phyloP scores from a whole-genome alignment of 1,284 basidiomycete species.

The Moesziomyces aphidis region DNA sequence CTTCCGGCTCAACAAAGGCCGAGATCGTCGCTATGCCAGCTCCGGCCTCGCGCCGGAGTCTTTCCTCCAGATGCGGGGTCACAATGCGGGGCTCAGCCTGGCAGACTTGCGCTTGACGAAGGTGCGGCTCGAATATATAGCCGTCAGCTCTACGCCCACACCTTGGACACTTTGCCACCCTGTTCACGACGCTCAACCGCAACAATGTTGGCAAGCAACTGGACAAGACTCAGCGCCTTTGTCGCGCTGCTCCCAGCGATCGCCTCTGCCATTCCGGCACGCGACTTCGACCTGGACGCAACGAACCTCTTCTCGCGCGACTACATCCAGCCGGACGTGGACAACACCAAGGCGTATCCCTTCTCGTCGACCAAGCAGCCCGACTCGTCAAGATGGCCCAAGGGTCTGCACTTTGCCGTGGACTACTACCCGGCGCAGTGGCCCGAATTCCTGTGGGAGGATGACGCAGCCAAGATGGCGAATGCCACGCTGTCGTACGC shows the following conservation, averaged over 20 bases:
- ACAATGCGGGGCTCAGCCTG: background rate
- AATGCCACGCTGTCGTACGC: slow-evolving; percentile 40
- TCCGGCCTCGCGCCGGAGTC: too few relatives aligned
- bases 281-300: slow-evolving; percentile 75
- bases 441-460: slow-evolving; percentile 39
- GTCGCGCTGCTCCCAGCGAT: slow-evolving; percentile 22
- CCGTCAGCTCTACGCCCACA: background rate
- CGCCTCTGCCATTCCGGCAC: slow-evolving; percentile 17
- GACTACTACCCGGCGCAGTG: slow-evolving; percentile 56
- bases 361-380: slow-evolving; percentile 13
- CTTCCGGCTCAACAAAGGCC: slow-evolving; percentile 6
- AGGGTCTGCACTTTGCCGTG: slow-evolving; percentile 45
- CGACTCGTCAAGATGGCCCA: slow-evolving; percentile 27
- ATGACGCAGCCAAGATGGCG: slow-evolving; percentile 46
- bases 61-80: slow-evolving; percentile 24
- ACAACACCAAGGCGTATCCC: slow-evolving; percentile 16
- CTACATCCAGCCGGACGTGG: slow-evolving; percentile 81
- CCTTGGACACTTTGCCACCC: background rate
- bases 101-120: background rate
- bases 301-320: slow-evolving; percentile 96
- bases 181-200: background rate
- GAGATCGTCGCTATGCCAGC: background rate
- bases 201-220: slow-evolving; percentile 28
- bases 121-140: background rate
- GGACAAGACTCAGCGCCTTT: slow-evolving; percentile 21